Conservation (phyloP, 2,329 filamentous ascomycete genomes). For the Pseudogymnoascus verrucosus region DNA sequence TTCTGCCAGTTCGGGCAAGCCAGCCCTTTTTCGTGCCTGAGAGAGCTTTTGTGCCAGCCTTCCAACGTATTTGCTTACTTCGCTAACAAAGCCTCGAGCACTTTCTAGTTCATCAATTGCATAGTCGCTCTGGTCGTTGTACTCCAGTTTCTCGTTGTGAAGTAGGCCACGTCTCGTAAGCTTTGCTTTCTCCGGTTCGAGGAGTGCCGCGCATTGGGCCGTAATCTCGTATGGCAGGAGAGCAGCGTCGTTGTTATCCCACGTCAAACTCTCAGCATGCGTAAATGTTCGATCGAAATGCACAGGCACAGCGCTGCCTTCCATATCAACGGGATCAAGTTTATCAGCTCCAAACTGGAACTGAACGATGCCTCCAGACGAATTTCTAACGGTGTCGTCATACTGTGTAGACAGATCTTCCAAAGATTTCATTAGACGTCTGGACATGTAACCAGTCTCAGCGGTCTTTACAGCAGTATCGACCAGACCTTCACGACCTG, state of each 20-base stretch:
- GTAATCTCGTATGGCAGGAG: slow-evolving; percentile 69
- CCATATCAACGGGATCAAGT: slow-evolving; percentile 95
- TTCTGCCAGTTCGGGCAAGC: slow-evolving; percentile 38
- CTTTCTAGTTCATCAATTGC: slow-evolving; percentile 74
- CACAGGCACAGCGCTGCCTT: slow-evolving; percentile 85
- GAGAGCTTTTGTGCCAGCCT: slow-evolving; percentile 54
- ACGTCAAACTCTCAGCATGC: slow-evolving; percentile 68
- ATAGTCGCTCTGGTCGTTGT: slow-evolving; percentile 61
- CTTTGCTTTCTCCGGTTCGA: slow-evolving; percentile 60
- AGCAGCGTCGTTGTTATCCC: slow-evolving; percentile 66
- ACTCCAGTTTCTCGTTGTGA: slow-evolving; percentile 54
- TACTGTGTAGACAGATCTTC: slow-evolving; percentile 93
- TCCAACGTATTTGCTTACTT: slow-evolving; percentile 66
- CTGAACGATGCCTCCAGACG: slow-evolving; percentile 80
- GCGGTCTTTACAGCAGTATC: slow-evolving; percentile 99
- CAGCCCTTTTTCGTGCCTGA: slow-evolving; percentile 42
- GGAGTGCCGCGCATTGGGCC: slow-evolving; percentile 56
- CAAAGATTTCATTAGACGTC: slow-evolving; percentile 93
- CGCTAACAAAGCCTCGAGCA: slow-evolving; percentile 70
- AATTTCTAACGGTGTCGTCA: slow-evolving; percentile 90
- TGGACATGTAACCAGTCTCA: slow-evolving; percentile 98
- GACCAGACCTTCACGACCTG: slow-evolving; percentile 93
- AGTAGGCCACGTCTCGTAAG: slow-evolving; percentile 54
- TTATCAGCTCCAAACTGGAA: slow-evolving; percentile 97
- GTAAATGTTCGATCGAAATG: slow-evolving; percentile 87